These are phyloP conservation scores for Peniophora sp. DNA, from an alignment of 1,284 basidiomycete species.

Conservation along the genomic window DNA sequence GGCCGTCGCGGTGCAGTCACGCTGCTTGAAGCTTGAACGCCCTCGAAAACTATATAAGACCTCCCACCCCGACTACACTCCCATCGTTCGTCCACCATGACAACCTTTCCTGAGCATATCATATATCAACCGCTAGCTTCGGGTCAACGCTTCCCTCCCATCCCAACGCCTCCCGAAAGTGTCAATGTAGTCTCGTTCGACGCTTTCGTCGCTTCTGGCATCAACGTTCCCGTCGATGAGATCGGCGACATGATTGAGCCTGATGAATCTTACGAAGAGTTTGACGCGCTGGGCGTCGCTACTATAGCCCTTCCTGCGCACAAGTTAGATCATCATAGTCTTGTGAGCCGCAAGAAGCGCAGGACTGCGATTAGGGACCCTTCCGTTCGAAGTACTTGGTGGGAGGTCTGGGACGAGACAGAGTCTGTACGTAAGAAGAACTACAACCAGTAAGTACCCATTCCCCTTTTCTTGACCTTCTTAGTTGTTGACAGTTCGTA, in stretches of 20 bases:
- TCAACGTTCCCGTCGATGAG: conserved; percentile 30
- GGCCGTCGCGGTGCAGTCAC: too few relatives aligned
- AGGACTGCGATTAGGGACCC: conserved; percentile 16
- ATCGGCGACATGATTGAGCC: conserved; percentile 25
- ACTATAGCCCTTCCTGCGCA: conserved; percentile 40
- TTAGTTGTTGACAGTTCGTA: conserved; percentile 14
- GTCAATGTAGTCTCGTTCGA: conserved; percentile 50
- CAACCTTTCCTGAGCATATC: too few relatives aligned
- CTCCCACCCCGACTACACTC: too few relatives aligned
- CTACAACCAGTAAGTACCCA: conserved; percentile 36
- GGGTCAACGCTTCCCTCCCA: conserved; percentile 45
- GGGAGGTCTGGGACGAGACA: conserved; percentile 54
- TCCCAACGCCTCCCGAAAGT: conserved; percentile 44
- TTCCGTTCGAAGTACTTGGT: conserved; percentile 40
- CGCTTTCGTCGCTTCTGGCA: conserved; percentile 52
- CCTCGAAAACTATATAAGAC: too few relatives aligned
- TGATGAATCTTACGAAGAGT: conserved; percentile 25
- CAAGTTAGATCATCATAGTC: conserved; percentile 35
- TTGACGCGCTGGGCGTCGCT: conserved; percentile 57
- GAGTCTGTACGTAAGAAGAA: conserved; percentile 32
- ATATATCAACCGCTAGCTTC: too few relatives aligned
- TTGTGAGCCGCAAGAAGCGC: conserved; percentile 29
- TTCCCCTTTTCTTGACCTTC: background rate
- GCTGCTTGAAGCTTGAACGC: too few relatives aligned
- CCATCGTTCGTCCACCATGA: too few relatives aligned